These are phyloP conservation scores for Aspergillus coremiiformis DNA, from an alignment of 495 filamentous ascomycete genomes.

Conservation along the genomic window DNA sequence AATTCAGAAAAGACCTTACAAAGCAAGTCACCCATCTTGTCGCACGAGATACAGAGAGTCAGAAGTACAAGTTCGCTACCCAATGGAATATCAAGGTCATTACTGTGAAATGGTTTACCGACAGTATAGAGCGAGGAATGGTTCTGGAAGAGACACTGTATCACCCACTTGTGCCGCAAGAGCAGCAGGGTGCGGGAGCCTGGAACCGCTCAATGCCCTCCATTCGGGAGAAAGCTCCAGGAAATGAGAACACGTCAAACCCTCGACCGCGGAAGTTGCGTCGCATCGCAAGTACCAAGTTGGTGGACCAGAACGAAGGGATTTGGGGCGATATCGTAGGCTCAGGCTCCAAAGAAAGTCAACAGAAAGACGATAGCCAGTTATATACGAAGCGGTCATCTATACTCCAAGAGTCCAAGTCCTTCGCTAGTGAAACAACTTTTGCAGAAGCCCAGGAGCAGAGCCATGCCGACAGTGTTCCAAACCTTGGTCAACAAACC, in stretches of 20 bases:
- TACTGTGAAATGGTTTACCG: constrained; percentile 72
- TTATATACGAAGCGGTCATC: constrained; percentile 10
- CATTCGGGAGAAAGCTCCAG: constrained; percentile 21
- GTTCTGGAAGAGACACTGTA: constrained; percentile 78
- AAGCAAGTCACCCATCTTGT: constrained; percentile 78
- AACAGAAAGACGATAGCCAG: constrained; percentile 29
- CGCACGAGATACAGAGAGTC: constrained; percentile 66
- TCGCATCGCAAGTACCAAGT: constrained; percentile 68
- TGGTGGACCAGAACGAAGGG: constrained; percentile 68
- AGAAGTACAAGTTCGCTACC: constrained; percentile 80
- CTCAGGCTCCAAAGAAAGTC: constrained; percentile 28
- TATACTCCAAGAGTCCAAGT: constrained; percentile 31
- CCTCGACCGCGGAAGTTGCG: constrained; percentile 58
- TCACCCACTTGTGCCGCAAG: constrained; percentile 58
- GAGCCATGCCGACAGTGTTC: too few species aligned
- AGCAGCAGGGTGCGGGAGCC: constrained; percentile 69
- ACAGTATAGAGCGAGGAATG: constrained; percentile 89
- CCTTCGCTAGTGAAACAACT: constrained; percentile 37
- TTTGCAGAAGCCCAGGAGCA: constrained; percentile 22
- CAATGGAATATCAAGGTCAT: constrained; percentile 74
- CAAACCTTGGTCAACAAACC: constrained; percentile 4
- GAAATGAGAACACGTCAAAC: constrained; percentile 22
- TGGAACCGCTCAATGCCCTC: constrained; percentile 51
- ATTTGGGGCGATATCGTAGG: constrained; percentile 87
- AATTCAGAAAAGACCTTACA: constrained; percentile 80